A percentile compares a stretch with the other conserved stretches of the same genome.
Evolutionary conservation across 371 early-diverging fungal genomes (phyloP).

Genomic region (Dinochytrium kinnereticum): DNA sequence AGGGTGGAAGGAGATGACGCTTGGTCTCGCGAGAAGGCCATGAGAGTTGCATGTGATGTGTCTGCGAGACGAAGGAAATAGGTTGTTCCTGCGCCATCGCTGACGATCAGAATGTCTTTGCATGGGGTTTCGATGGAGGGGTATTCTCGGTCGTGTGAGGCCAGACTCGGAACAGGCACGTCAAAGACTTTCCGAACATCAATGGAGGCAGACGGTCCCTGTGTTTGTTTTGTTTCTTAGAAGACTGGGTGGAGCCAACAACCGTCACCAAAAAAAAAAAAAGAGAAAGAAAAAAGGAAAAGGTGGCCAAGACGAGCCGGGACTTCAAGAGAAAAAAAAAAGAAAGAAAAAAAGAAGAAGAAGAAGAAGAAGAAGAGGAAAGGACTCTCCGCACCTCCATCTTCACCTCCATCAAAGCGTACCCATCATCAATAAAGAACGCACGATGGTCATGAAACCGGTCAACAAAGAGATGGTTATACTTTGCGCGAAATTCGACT

Average conservation of each 20-base stretch:
- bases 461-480: conserved; percentile 30
- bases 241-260: too few species aligned
- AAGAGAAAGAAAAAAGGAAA: too few species aligned
- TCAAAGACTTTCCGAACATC: not conserved
- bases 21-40: not conserved
- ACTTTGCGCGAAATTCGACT: conserved; percentile 26
- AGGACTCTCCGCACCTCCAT: not conserved
- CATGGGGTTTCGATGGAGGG: conserved; percentile 26
- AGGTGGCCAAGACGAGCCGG: not conserved
- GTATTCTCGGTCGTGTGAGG: conserved; percentile 23
- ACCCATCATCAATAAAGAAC: conserved; percentile 27
- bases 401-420: conserved; percentile 5
- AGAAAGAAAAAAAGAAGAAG: not conserved
- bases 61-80: not conserved
- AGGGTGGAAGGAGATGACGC: not conserved
- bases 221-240: too few species aligned
- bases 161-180: conserved; percentile 2
- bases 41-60: not conserved
- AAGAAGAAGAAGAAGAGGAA: not conserved
- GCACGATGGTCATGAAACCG: not conserved
- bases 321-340: not conserved
- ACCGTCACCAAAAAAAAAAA: too few species aligned
- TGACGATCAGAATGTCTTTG: conserved; percentile 9
- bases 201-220: not conserved
- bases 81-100: conserved; percentile 23